Conservation (phyloP, 1,284 basidiomycete genomes). For the Polyporus tsugae region DNA sequence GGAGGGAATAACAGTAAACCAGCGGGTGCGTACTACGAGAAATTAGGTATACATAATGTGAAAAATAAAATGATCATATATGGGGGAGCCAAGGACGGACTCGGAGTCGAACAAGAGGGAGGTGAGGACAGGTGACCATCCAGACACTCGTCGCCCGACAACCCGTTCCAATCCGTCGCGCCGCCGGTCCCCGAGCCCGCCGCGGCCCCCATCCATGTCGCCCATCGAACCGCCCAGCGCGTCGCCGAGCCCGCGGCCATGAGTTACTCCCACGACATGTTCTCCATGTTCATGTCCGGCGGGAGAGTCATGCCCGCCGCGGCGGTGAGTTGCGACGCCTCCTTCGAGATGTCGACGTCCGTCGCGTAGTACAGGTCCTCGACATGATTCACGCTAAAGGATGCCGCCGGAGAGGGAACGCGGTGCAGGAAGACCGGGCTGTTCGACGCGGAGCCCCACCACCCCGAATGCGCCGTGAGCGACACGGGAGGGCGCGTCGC, state of each 20-base stretch:
- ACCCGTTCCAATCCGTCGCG: conserved; percentile 18
- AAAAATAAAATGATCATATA: no score
- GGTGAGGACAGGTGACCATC: background rate
- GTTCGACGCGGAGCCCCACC: conserved; percentile 17
- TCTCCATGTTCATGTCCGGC: conserved; percentile 2
- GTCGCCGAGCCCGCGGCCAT: conserved; percentile 18
- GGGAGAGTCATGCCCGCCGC: conserved; percentile 26
- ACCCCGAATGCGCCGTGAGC: conserved; percentile 4
- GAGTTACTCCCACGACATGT: conserved; percentile 26
- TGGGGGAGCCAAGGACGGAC: background rate
- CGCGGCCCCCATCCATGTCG: background rate
- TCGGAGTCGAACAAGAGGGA: background rate
- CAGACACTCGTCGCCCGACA: conserved; percentile 30
- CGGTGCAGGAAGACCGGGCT: conserved; percentile 10
- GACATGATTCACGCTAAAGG: conserved; percentile 9
- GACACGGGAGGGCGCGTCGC: conserved; percentile 10
- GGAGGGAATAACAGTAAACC: no score
- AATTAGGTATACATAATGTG: no score
- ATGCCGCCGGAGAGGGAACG: background rate
- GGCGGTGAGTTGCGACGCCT: conserved; percentile 25
- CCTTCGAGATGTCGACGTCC: conserved; percentile 30
- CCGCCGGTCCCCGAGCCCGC: conserved; percentile 2
- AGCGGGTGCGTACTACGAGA: background rate
- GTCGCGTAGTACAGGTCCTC: conserved; percentile 27
- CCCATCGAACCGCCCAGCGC: conserved; percentile 17